Conservation (phyloP, 345 rosid genomes). For the Psidium friedrichsthalianum region DNA sequence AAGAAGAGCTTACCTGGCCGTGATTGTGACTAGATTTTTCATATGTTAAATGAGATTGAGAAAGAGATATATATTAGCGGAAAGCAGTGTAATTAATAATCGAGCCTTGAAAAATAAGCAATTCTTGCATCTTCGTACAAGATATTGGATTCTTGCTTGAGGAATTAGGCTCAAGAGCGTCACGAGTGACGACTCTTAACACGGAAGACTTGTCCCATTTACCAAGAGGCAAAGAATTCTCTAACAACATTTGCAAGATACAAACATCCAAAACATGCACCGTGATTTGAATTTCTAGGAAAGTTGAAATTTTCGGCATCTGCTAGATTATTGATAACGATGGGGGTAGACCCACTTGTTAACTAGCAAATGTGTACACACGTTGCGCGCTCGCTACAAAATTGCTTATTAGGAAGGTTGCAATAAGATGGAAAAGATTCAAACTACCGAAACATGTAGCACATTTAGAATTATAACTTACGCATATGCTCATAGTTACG, state of each 20-base stretch:
- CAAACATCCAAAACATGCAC: neutral
- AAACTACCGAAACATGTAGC: neutral
- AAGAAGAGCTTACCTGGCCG: neutral
- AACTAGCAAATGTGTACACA: neutral
- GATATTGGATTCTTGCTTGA: neutral
- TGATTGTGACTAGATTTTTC: neutral
- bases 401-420: neutral
- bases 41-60: neutral
- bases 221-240: neutral
- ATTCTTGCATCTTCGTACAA: too few species aligned
- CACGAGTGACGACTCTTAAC: neutral
- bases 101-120: neutral
- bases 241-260: neutral
- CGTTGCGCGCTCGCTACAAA: neutral
- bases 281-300: neutral
- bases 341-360: neutral
- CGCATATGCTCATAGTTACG: neutral
- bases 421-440: neutral
- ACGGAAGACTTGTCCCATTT: neutral
- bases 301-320: neutral
- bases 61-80: neutral
- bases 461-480: neutral
- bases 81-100: neutral
- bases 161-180: neutral
- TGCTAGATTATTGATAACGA: neutral